Base-by-base conservation (phyloP, 257 asterid species). In the Pogostemon cablin region DNA sequence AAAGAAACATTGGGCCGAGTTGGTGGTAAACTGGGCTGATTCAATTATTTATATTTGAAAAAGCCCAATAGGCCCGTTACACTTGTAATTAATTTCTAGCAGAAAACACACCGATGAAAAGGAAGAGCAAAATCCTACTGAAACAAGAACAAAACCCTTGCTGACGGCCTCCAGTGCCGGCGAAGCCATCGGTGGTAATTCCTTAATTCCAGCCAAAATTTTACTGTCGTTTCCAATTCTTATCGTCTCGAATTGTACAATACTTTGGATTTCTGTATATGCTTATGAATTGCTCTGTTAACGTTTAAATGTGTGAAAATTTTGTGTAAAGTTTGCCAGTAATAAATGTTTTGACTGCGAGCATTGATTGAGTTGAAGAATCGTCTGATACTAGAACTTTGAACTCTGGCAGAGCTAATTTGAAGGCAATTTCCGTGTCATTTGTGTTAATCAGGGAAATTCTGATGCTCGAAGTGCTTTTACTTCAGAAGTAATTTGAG, bases 341-440 rank as follows among this genome's bases (percentile, higher is more conserved):
- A 35, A 35, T 32, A 4, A n/a, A 3, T 54, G 25, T 32, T 12
- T 64, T 3, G 32, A 53, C 7, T 54, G 49, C 12, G 38, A 50
- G 61, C 52, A 38, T 58, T 57, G 32, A 64, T 63, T 39, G 12
- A 12, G 49, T 52, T 42, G 71, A 71, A 61, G 76, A 15, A 53
- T 42, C 2, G 39, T 32, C 48, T 40, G n/a, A 37, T 4, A 25
- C 25, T 46, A 57, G 5, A 25, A 25, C 9, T 40, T 42, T n/a
- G 3, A 4, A 48, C 38, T 4, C 7, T 43, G 52, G 39, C 10
- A 3, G 20, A 44, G 43, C 42, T 49, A 20, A 37, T 77, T 41
- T 2, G 20, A 58, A 15, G 11, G 25, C 60, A 61, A 20, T 67
- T 48, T 46, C 6, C 44, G 62, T 42, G 59, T 52, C 59, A 15